Percentiles rank a stretch among this genome's conserved stretches.
Evolutionary conservation across 345 rosid genomes (phyloP).

Genomic region (Pistacia vera): DNA sequence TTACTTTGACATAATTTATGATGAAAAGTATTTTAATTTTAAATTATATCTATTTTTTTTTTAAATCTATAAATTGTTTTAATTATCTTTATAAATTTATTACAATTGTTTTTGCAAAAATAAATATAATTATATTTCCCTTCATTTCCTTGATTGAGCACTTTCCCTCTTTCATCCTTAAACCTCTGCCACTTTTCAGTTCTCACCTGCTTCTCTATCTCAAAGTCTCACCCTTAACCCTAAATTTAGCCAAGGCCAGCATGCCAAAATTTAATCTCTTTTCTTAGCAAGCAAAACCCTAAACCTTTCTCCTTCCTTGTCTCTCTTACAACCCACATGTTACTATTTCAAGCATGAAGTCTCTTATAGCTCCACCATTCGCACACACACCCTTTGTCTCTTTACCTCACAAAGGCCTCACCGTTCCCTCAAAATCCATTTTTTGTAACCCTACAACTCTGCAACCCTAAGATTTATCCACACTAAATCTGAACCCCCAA

Average conservation of each 20-base stretch:
- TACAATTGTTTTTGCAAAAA: no score
- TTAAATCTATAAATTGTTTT: no score
- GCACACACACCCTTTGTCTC: conserved; percentile 26
- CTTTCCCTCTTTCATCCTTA: no score
- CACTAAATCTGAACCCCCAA: conserved; percentile 24
- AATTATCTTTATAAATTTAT: no score
- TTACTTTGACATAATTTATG: no score
- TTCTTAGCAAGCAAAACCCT: conserved; percentile 13
- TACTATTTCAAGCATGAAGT: conserved; percentile 52
- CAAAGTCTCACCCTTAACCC: conserved; percentile 30
- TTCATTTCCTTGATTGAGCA: no score
- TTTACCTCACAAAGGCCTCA: conserved; percentile 27
- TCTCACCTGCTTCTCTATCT: no score
- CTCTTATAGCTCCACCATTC: conserved; percentile 38
- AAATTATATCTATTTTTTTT: no score
- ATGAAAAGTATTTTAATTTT: no score
- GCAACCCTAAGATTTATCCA: conserved; percentile 19
- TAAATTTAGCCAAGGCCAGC: conserved; percentile 16
- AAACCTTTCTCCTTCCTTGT: neutral
- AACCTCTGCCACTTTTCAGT: no score
- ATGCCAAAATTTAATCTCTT: conserved; percentile 8
- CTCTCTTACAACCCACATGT: conserved; percentile 29
- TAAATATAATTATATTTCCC: no score
- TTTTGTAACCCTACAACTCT: conserved; percentile 22
- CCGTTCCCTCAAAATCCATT: conserved; percentile 23